Evolutionary conservation across 345 rosid species (phyloP).

Genomic region (Linum trigynum): DNA sequence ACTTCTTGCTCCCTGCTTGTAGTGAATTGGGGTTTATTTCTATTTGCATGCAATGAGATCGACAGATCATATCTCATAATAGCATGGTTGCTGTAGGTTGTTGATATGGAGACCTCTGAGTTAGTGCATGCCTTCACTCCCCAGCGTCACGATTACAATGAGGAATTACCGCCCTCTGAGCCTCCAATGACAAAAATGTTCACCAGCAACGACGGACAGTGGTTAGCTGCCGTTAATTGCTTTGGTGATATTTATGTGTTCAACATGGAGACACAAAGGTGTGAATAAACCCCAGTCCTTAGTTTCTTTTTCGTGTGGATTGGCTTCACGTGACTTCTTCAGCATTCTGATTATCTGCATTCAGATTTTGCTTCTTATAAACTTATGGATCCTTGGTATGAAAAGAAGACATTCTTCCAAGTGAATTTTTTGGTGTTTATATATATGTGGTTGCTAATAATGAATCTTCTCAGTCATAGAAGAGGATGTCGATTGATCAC

Average conservation of each 20-base stretch:
- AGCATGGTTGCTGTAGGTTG: conserved; percentile 33
- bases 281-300: background rate
- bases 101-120: conserved; percentile 52
- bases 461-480: background rate
- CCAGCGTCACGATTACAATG: conserved; percentile 37
- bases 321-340: background rate
- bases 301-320: background rate
- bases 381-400: background rate
- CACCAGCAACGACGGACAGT: conserved; percentile 78
- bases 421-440: background rate
- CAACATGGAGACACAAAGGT: conserved; percentile 83
- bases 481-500: background rate
- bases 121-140: conserved; percentile 56
- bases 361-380: no score
- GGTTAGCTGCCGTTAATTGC: conserved; percentile 90
- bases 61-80: background rate
- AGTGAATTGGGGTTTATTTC: background rate
- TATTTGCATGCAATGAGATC: background rate
- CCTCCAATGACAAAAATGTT: conserved; percentile 86
- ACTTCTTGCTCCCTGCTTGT: background rate
- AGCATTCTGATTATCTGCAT: background rate
- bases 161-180: conserved; percentile 42
- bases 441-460: background rate
- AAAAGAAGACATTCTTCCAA: background rate
- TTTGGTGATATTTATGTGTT: conserved; percentile 81